Conservation (phyloP, 176 grass and related monocot genomes). For the Ampelocalamus luodianensis region DNA sequence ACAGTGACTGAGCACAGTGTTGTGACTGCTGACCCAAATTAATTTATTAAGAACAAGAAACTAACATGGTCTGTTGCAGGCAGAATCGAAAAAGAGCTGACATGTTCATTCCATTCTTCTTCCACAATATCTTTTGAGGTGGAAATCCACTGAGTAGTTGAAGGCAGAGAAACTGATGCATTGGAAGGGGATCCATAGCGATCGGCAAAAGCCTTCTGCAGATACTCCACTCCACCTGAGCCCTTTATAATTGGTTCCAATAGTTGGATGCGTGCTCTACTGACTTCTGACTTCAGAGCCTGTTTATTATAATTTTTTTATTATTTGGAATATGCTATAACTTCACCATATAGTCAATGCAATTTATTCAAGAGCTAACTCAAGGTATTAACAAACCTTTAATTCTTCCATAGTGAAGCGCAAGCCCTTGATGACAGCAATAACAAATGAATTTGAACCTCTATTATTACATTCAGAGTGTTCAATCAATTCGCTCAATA, state of each 20-base stretch:
- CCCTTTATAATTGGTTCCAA: slow-evolving; percentile 83
- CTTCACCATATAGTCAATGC: slow-evolving; percentile 21
- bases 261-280: slow-evolving; percentile 72
- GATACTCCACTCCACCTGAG: slow-evolving; percentile 79
- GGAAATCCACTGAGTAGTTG: slow-evolving; percentile 70
- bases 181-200: slow-evolving; percentile 62
- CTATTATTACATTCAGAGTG: slow-evolving; percentile 55
- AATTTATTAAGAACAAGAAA: slow-evolving; percentile 11
- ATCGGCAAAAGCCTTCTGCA: slow-evolving; percentile 83
- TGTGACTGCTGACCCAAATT: background rate
- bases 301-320: slow-evolving; percentile 42
- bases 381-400: slow-evolving; percentile 56
- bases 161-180: slow-evolving; percentile 57
- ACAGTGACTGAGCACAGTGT: background rate
- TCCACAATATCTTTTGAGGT: slow-evolving; percentile 48
- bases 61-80: slow-evolving; percentile 64
- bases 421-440: slow-evolving; percentile 76
- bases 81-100: slow-evolving; percentile 51
- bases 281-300: slow-evolving; percentile 76
- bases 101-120: slow-evolving; percentile 86
- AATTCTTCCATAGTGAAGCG: slow-evolving; percentile 85
- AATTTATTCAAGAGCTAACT: slow-evolving; percentile 43
- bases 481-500: slow-evolving; percentile 65
- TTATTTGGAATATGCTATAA: background rate
- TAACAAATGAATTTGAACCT: slow-evolving; percentile 56